Evolutionary conservation across 306 rosid genomes (phyloP).

Genomic region (Vachellia collinsii): DNA sequence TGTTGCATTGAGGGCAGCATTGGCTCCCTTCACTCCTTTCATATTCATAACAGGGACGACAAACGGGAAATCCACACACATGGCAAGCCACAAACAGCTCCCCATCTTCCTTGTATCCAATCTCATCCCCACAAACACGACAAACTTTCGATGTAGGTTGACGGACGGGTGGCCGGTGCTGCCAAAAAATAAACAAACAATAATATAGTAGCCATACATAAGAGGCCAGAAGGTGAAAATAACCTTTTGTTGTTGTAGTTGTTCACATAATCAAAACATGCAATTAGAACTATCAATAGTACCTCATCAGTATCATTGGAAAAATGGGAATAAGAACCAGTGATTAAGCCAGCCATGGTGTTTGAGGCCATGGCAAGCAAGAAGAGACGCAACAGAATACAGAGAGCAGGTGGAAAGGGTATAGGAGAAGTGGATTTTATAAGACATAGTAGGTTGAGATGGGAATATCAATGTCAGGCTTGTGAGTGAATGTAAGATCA

Average conservation of each 20-base stretch:
- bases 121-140: slow-evolving; percentile 87
- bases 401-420: slow-evolving; percentile 34
- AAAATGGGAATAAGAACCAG: slow-evolving; percentile 63
- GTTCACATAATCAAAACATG: slow-evolving; percentile 1
- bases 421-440: slow-evolving; percentile 46
- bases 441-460: slow-evolving; percentile 50
- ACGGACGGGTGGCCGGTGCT: slow-evolving; percentile 50
- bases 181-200: slow-evolving; percentile 15
- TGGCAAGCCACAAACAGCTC: slow-evolving; percentile 81
- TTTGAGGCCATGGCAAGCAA: slow-evolving; percentile 60
- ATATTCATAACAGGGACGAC: slow-evolving; percentile 86
- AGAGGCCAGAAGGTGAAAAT: not conserved
- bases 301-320: slow-evolving; percentile 62
- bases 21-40: slow-evolving; percentile 94
- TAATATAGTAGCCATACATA: not conserved
- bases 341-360: slow-evolving; percentile 83
- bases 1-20: slow-evolving; percentile 89
- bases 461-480: slow-evolving; percentile 40
- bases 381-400: slow-evolving; percentile 8
- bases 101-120: slow-evolving; percentile 74
- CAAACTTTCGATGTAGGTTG: slow-evolving; percentile 57
- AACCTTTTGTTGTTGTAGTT: not conserved
- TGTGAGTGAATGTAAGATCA: slow-evolving; percentile 36
- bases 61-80: slow-evolving; percentile 86
- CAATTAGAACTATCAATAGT: slow-evolving; percentile 10